Conservation (phyloP, 2,329 filamentous ascomycete genomes). For the Gyromitra esculenta region DNA sequence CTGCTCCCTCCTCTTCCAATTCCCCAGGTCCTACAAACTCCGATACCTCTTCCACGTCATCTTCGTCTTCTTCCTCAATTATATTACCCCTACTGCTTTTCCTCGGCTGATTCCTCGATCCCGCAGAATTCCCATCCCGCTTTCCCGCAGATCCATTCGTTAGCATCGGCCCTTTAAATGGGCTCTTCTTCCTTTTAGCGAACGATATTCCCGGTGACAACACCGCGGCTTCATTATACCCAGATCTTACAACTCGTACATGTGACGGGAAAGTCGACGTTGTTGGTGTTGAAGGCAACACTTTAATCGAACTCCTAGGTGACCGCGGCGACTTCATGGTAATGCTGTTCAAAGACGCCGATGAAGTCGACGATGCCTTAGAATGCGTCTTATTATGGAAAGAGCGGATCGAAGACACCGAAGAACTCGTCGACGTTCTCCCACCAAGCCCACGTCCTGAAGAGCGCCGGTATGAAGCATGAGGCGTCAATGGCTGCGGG, state of each 20-base stretch:
- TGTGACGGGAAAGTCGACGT: constrained; percentile 79
- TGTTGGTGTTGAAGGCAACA: constrained; percentile 90
- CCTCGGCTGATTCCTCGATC: constrained; percentile 55
- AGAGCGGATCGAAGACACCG: constrained; percentile 89
- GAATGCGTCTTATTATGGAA: constrained; percentile 90
- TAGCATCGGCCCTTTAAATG: constrained; percentile 82
- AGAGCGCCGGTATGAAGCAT: constrained; percentile 82
- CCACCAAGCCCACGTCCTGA: constrained; percentile 81
- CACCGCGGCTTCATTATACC: constrained; percentile 60
- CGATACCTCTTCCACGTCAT: constrained; percentile 59
- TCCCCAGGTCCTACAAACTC: constrained; percentile 57
- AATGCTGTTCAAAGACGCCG: constrained; percentile 73
- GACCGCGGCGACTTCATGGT: constrained; percentile 73
- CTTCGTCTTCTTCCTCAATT: constrained; percentile 70
- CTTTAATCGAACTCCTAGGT: constrained; percentile 90
- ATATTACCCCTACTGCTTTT: constrained; percentile 56
- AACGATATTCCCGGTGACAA: constrained; percentile 75
- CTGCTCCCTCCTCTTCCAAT: constrained; percentile 48
- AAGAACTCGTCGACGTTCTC: constrained; percentile 94
- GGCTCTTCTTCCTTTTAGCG: constrained; percentile 79
- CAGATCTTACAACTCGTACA: constrained; percentile 78
- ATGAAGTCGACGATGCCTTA: constrained; percentile 93
- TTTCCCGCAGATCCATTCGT: constrained; percentile 65
- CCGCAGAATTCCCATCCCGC: constrained; percentile 53
- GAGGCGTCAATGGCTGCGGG: constrained; percentile 86